These are phyloP conservation scores for Spathaspora sp. DNA, from an alignment of 1,139 yeast species.

Conservation along the genomic window DNA sequence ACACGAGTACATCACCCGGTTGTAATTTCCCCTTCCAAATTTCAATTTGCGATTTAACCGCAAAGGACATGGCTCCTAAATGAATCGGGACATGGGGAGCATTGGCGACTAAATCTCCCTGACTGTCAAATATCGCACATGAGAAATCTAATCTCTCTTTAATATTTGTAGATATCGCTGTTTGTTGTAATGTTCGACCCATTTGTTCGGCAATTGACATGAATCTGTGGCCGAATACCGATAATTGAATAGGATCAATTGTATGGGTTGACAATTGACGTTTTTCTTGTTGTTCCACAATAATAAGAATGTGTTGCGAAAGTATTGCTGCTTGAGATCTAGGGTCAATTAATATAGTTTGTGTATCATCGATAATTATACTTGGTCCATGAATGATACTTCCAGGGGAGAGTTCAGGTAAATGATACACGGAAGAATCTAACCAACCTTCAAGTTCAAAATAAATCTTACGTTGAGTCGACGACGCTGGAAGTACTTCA, in stretches of 20 bases:
- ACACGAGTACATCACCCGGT: constrained; percentile 73
- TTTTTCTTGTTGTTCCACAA: constrained; percentile 27
- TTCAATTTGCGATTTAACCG: constrained; percentile 67
- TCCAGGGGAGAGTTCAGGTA: constrained; percentile 55
- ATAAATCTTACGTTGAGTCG: constrained; percentile 21
- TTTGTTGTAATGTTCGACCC: constrained; percentile 79
- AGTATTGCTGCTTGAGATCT: constrained; percentile 62
- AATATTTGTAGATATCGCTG: constrained; percentile 82
- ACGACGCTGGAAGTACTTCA: constrained; percentile 7
- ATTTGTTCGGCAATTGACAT: constrained; percentile 90
- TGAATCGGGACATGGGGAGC: constrained; percentile 91
- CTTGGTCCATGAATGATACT: constrained; percentile 70
- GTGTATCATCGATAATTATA: constrained; percentile 80
- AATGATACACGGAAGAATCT: constrained; percentile 50
- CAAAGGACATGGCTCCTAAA: constrained; percentile 83
- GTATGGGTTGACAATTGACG: constrained; percentile 25
- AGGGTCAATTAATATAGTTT: constrained; percentile 81
- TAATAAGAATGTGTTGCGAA: constrained; percentile 48
- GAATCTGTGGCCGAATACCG: constrained; percentile 80
- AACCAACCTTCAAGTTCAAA: constrained; percentile 45
- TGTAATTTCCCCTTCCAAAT: constrained; percentile 60
- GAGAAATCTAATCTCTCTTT: constrained; percentile 83
- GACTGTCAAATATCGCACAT: constrained; percentile 75
- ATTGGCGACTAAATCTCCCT: constrained; percentile 79
- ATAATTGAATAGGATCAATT: constrained; percentile 68